phyloP scores from a whole-genome alignment of 2,329 filamentous ascomycete genomes.

The Fusarium sp. region DNA sequence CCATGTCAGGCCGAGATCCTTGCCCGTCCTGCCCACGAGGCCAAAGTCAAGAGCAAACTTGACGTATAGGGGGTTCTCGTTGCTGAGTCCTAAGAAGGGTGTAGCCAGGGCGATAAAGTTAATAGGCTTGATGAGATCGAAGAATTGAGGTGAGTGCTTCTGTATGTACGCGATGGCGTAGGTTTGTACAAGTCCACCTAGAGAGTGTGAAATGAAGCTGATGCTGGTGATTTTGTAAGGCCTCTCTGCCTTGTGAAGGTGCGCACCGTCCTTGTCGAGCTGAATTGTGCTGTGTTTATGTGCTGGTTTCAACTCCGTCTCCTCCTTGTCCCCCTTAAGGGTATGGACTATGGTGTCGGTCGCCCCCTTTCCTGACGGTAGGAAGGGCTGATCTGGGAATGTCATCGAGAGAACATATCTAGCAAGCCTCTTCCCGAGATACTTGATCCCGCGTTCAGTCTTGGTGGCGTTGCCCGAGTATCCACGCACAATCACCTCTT shows the following conservation, averaged over 20 bases:
- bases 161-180: constrained; percentile 97
- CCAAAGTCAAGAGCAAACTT: constrained; percentile 98
- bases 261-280: constrained; percentile 64
- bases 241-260: constrained; percentile 60
- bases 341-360: constrained; percentile 56
- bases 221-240: constrained; percentile 92
- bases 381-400: constrained; percentile 91
- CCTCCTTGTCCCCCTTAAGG: constrained; percentile 56
- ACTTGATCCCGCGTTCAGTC: constrained; percentile 96
- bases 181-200: constrained; percentile 90
- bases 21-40: constrained; percentile 92
- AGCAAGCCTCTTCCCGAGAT: constrained; percentile 92
- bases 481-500: constrained; percentile 89
- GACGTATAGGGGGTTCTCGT: constrained; percentile 97
- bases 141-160: constrained; percentile 93
- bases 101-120: constrained; percentile 92
- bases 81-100: constrained; percentile 90
- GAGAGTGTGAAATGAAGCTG: constrained; percentile 92
- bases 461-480: constrained; percentile 90
- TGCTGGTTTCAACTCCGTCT: constrained; percentile 58
- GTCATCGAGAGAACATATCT: constrained; percentile 91
- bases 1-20: constrained; percentile 96
- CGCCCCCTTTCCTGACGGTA: constrained; percentile 70
- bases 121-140: constrained; percentile 84
- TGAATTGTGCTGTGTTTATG: constrained; percentile 74